Evolutionary conservation across 2,329 filamentous ascomycete species (phyloP).

Genomic region (Drechmeria coniospora): DNA sequence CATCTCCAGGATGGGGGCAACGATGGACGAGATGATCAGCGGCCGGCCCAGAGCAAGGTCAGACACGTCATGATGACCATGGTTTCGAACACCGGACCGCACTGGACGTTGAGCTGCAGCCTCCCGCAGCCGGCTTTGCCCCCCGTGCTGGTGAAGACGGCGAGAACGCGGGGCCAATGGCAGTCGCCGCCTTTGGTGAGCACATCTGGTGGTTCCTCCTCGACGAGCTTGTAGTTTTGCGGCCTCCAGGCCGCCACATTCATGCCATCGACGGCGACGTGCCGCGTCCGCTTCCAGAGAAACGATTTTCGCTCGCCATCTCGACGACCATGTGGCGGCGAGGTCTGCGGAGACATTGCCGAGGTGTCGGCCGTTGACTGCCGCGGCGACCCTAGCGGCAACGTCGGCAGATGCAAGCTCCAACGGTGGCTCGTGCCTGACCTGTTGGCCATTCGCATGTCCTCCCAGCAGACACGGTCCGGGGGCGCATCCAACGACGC

Average conservation of each 20-base stretch:
- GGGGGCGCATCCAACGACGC: background rate
- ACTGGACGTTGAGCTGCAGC: too few species aligned
- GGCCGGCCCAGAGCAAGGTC: too few species aligned
- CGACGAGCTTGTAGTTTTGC: constrained; percentile 6
- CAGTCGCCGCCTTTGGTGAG: too few species aligned
- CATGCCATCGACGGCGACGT: constrained; percentile 5
- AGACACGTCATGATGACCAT: too few species aligned
- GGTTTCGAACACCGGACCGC: too few species aligned
- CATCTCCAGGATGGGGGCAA: too few species aligned
- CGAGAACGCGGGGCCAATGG: too few species aligned
- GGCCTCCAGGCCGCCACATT: constrained; percentile 1
- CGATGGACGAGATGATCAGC: too few species aligned
- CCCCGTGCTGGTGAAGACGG: too few species aligned
- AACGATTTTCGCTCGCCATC: background rate
- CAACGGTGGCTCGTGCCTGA: constrained; percentile 3
- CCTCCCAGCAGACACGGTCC: constrained; percentile 2
- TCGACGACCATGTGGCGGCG: background rate
- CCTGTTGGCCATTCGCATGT: background rate
- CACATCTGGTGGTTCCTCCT: too few species aligned
- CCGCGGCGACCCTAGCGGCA: background rate
- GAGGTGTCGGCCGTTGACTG: background rate
- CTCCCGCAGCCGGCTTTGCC: too few species aligned
- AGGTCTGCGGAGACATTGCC: too few species aligned
- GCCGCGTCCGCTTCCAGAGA: constrained; percentile 5
- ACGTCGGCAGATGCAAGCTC: constrained; percentile 2